Percentiles rank a stretch among this genome's conserved stretches.
Evolutionary conservation across 176 grass and related monocot species (phyloP).

Genomic region (Oryza meridionalis): DNA sequence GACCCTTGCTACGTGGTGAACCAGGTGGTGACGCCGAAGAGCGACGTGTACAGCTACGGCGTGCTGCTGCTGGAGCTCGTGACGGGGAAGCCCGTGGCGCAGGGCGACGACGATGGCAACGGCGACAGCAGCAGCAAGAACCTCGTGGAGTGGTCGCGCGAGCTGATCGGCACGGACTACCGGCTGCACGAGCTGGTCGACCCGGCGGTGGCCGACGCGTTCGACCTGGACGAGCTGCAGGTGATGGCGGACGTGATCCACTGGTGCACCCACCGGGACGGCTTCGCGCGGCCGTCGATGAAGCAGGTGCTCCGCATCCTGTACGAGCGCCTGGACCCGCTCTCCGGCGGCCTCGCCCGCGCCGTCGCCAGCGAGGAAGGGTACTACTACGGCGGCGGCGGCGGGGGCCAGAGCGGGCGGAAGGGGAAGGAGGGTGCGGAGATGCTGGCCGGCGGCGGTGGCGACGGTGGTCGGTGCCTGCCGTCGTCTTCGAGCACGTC

Average conservation of each 20-base stretch:
- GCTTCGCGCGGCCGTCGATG: slow-evolving; percentile 69
- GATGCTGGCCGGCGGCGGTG: slow-evolving; percentile 31
- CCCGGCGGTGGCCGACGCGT: slow-evolving; percentile 64
- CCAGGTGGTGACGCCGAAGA: slow-evolving; percentile 65
- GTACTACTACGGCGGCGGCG: slow-evolving; percentile 41
- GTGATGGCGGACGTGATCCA: slow-evolving; percentile 78
- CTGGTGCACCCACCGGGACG: slow-evolving; percentile 77
- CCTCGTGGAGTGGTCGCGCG: slow-evolving; percentile 69
- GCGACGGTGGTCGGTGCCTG: slow-evolving; percentile 57
- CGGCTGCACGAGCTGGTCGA: slow-evolving; percentile 74
- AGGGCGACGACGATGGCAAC: background rate
- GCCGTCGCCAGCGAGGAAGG: slow-evolving; percentile 72
- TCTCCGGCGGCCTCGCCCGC: slow-evolving; percentile 64
- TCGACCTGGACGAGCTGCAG: slow-evolving; percentile 84
- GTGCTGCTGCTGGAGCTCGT: slow-evolving; percentile 86
- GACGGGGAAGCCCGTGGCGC: slow-evolving; percentile 65
- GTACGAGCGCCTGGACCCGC: slow-evolving; percentile 75
- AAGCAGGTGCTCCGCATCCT: slow-evolving; percentile 93
- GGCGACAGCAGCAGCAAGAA: background rate
- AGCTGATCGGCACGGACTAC: slow-evolving; percentile 69
- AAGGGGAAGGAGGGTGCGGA: slow-evolving; percentile 47
- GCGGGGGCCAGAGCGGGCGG: slow-evolving; percentile 27
- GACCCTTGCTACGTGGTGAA: slow-evolving; percentile 73
- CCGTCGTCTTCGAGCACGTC: slow-evolving; percentile 90
- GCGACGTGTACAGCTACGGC: slow-evolving; percentile 93